Evolutionary conservation across 495 filamentous ascomycete genomes (phyloP).

Genomic region (Penicillium flavigenum): DNA sequence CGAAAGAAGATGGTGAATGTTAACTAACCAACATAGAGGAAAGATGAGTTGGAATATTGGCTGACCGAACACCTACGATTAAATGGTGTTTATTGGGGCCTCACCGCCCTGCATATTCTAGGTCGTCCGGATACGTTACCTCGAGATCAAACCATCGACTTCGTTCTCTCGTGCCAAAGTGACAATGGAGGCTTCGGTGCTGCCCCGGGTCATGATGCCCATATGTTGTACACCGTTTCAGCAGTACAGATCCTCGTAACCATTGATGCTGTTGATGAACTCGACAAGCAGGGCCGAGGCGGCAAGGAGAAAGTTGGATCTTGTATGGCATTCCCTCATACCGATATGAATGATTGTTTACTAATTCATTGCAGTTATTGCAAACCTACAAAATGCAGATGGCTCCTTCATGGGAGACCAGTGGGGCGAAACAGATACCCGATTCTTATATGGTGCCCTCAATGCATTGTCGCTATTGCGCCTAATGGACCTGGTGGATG

Average conservation of each 20-base stretch:
- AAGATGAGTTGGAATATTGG: slow-evolving; percentile 95
- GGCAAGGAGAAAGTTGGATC: slow-evolving; percentile 70
- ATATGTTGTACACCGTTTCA: slow-evolving; percentile 92
- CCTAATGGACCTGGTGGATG: slow-evolving; percentile 67
- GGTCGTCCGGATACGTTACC: slow-evolving; percentile 76
- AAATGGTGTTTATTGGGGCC: slow-evolving; percentile 94
- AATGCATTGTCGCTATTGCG: slow-evolving; percentile 82
- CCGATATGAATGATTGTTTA: slow-evolving; percentile 9
- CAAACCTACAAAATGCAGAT: slow-evolving; percentile 75
- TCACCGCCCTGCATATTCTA: slow-evolving; percentile 84
- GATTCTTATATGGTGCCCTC: slow-evolving; percentile 86
- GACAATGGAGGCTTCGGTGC: slow-evolving; percentile 89
- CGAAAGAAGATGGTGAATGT: slow-evolving; percentile 12
- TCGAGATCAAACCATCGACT: slow-evolving; percentile 78
- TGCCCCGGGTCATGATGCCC: slow-evolving; percentile 89
- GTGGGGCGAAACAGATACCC: slow-evolving; percentile 94
- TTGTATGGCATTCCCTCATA: slow-evolving; percentile 51
- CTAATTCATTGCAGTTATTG: slow-evolving; percentile 62
- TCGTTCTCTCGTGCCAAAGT: slow-evolving; percentile 87
- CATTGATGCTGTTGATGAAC: slow-evolving; percentile 77
- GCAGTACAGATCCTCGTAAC: slow-evolving; percentile 87
- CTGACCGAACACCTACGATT: slow-evolving; percentile 93
- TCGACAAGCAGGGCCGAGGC: slow-evolving; percentile 65
- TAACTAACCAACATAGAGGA: slow-evolving; percentile 58
- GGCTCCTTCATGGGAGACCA: slow-evolving; percentile 91